Evolutionary conservation across 495 filamentous ascomycete species (phyloP).

Genomic region (Tetracladium setigerum): DNA sequence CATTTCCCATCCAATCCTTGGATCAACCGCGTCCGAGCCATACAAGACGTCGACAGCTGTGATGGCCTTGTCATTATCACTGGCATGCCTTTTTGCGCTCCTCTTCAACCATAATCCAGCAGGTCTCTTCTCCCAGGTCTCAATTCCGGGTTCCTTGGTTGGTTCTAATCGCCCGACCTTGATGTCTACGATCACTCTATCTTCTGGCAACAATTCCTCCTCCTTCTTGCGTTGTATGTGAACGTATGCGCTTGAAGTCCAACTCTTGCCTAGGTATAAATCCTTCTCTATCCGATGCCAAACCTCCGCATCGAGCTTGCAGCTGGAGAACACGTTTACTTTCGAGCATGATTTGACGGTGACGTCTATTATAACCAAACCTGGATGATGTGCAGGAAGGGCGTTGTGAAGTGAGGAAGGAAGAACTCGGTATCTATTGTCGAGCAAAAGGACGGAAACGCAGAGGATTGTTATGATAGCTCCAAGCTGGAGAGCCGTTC

Average conservation of each 20-base stretch:
- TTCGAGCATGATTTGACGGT: constrained; percentile 70
- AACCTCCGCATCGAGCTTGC: constrained; percentile 62
- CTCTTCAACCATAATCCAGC: constrained; percentile 85
- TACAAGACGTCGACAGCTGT: constrained; percentile 89
- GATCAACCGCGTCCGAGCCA: constrained; percentile 88
- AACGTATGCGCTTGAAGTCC: constrained; percentile 73
- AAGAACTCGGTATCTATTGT: constrained; percentile 73
- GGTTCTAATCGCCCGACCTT: constrained; percentile 74
- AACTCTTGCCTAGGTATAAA: constrained; percentile 67
- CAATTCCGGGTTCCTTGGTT: constrained; percentile 48
- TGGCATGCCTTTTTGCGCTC: constrained; percentile 64
- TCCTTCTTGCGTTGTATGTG: constrained; percentile 83
- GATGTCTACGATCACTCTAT: constrained; percentile 79
- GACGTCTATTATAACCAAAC: constrained; percentile 81
- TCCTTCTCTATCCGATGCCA: constrained; percentile 94
- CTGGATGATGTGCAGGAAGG: constrained; percentile 73
- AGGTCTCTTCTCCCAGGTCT: constrained; percentile 73
- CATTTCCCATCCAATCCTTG: constrained; percentile 73
- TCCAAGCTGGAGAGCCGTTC: constrained; percentile 74
- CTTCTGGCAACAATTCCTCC: constrained; percentile 65
- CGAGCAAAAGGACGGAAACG: constrained; percentile 62
- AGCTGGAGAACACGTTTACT: constrained; percentile 68
- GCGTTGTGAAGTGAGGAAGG: constrained; percentile 75
- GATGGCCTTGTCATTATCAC: constrained; percentile 68
- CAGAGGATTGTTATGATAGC: constrained; percentile 47